Evolutionary conservation across 495 filamentous ascomycete genomes (phyloP).

Genomic region (Elaphomyces granulatus): DNA sequence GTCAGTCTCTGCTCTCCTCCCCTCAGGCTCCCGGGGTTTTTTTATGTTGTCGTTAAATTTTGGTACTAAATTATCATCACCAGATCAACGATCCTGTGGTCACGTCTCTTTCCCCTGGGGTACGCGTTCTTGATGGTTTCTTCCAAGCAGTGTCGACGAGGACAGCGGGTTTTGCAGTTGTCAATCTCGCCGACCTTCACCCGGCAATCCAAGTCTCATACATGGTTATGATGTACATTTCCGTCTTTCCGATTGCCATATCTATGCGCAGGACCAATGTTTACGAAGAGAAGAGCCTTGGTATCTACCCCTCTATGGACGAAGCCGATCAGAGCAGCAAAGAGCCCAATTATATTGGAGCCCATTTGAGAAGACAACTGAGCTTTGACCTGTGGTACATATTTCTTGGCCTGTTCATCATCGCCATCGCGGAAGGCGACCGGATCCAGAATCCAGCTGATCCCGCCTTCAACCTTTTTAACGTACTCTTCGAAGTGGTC

Average conservation of each 20-base stretch:
- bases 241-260: slow-evolving; percentile 89
- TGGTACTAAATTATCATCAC: slow-evolving; percentile 7
- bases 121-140: slow-evolving; percentile 64
- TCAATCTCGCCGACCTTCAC: slow-evolving; percentile 63
- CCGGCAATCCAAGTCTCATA: slow-evolving; percentile 91
- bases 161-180: slow-evolving; percentile 73
- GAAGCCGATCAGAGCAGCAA: slow-evolving; percentile 39
- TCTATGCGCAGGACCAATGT: slow-evolving; percentile 88
- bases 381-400: slow-evolving; percentile 95
- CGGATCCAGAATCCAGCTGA: slow-evolving; percentile 38
- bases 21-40: background rate
- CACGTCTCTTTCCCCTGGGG: slow-evolving; percentile 44
- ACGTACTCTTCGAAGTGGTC: slow-evolving; percentile 78
- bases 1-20: slow-evolving; percentile 30
- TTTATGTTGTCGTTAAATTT: slow-evolving; percentile 1
- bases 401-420: slow-evolving; percentile 75
- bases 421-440: slow-evolving; percentile 65
- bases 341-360: slow-evolving; percentile 66
- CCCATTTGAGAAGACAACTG: slow-evolving; percentile 77
- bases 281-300: slow-evolving; percentile 88
- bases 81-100: slow-evolving; percentile 57
- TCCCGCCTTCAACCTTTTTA: slow-evolving; percentile 61
- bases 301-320: slow-evolving; percentile 45
- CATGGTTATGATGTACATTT: slow-evolving; percentile 99
- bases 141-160: slow-evolving; percentile 80